Conservation (phyloP, 495 filamentous ascomycete species). For the Letharia lupina region DNA sequence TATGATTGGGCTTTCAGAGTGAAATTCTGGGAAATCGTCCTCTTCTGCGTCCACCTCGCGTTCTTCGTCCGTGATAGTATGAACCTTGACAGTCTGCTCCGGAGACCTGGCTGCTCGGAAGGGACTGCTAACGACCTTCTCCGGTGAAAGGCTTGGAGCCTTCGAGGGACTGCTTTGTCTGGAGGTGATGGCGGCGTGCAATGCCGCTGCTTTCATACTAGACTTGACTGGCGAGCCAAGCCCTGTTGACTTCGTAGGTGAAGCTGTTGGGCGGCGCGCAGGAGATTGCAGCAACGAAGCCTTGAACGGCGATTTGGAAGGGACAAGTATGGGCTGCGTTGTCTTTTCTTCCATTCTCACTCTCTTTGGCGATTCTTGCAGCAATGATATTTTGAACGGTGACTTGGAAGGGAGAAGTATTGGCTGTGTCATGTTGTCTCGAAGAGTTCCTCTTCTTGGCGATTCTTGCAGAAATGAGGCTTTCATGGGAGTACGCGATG, state of each 20-base stretch:
- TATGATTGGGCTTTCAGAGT: background rate
- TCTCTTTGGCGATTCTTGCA: constrained; percentile 38
- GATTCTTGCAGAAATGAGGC: constrained; percentile 37
- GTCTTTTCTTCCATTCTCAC: constrained; percentile 35
- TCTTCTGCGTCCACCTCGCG: background rate
- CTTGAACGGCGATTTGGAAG: constrained; percentile 28
- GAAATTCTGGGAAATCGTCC: background rate
- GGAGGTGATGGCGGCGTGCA: background rate
- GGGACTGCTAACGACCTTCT: constrained; percentile 4
- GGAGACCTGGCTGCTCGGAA: constrained; percentile 9
- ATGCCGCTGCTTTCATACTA: background rate
- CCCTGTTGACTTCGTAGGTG: constrained; percentile 5
- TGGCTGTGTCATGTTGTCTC: constrained; percentile 31
- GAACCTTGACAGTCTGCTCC: constrained; percentile 14
- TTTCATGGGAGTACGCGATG: constrained; percentile 23
- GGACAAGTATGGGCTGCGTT: constrained; percentile 26
- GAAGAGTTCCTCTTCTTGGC: constrained; percentile 37
- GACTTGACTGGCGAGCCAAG: constrained; percentile 1
- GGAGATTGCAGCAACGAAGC: constrained; percentile 26
- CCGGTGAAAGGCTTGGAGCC: constrained; percentile 1
- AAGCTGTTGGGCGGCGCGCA: constrained; percentile 18
- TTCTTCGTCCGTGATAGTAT: constrained; percentile 14
- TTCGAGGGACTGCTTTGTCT: background rate
- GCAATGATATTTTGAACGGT: constrained; percentile 20
- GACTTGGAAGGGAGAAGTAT: constrained; percentile 30